These are phyloP conservation scores for Gossypium gossypioides DNA, from an alignment of 441 rosid genomes.

Conservation along the genomic window DNA sequence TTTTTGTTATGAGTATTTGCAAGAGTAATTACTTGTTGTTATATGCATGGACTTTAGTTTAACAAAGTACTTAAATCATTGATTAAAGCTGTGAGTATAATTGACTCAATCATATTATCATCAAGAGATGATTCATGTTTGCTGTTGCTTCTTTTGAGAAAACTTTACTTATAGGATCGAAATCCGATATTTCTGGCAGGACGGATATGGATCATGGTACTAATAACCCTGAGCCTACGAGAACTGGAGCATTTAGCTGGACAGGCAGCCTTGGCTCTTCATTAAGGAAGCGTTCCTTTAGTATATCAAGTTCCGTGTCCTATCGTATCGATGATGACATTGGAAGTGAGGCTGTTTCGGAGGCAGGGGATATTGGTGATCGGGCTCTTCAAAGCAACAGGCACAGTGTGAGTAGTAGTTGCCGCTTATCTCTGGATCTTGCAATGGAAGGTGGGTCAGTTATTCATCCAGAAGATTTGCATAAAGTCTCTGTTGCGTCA, in stretches of 20 bases:
- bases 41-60: not conserved
- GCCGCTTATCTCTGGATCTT: constrained; percentile 32
- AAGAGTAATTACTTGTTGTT: not conserved
- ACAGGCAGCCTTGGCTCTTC: constrained; percentile 44
- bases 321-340: constrained; percentile 31
- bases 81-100: not conserved
- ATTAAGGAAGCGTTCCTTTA: constrained; percentile 33
- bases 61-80: constrained; percentile 7
- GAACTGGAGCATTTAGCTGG: constrained; percentile 30
- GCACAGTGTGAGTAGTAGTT: constrained; percentile 37
- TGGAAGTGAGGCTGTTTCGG: constrained; percentile 58
- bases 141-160: constrained; percentile 2
- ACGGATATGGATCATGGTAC: constrained; percentile 40
- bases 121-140: not conserved
- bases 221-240: constrained; percentile 15
- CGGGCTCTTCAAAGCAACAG: constrained; percentile 50
- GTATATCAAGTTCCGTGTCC: constrained; percentile 26
- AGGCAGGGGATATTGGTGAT: constrained; percentile 87
- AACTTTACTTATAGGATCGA: not conserved
- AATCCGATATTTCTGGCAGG: constrained; percentile 14
- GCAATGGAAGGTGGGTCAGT: constrained; percentile 31
- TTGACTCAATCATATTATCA: not conserved
- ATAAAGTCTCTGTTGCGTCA: constrained; percentile 22
- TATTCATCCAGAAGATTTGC: constrained; percentile 24
- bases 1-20: not conserved